phyloP scores from a whole-genome alignment of 306 rosid species.

The Cicer pinnatifidum region DNA sequence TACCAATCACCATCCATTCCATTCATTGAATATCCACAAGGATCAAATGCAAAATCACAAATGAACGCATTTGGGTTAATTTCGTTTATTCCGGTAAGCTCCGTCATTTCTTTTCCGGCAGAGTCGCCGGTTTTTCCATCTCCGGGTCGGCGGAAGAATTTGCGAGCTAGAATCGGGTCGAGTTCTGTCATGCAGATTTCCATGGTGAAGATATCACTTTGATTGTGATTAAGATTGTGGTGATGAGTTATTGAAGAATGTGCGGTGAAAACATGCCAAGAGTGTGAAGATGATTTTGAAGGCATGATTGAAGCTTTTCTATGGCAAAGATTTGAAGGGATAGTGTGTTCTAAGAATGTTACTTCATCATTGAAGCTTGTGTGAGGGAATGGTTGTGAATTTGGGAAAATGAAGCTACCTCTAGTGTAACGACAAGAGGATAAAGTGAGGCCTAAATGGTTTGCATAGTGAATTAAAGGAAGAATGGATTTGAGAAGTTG shows the following conservation, averaged over 20 bases:
- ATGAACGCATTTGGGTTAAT: conserved; percentile 70
- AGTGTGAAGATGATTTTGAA: conserved; percentile 68
- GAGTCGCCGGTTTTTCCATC: conserved; percentile 66
- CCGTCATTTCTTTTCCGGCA: conserved; percentile 89
- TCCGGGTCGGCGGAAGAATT: conserved; percentile 61
- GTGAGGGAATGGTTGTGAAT: conserved; percentile 84
- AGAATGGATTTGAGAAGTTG: conserved; percentile 86
- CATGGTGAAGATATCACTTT: conserved; percentile 56
- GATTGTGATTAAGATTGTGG: conserved; percentile 3
- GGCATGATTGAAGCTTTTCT: conserved; percentile 92
- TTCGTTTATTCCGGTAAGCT: conserved; percentile 66
- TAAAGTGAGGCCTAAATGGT: conserved; percentile 60
- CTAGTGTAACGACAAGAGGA: conserved; percentile 81
- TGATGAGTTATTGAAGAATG: conserved; percentile 27
- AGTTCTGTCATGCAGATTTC: conserved; percentile 98
- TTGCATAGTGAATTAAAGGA: conserved; percentile 76
- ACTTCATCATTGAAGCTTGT: conserved; percentile 86
- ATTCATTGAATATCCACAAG: conserved; percentile 96
- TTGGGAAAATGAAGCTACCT: conserved; percentile 89
- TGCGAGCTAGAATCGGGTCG: conserved; percentile 67
- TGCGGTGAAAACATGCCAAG: conserved; percentile 95
- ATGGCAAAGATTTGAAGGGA: conserved; percentile 68
- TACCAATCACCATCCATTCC: conserved; percentile 79
- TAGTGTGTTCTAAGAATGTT: conserved; percentile 57
- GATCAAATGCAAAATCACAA: conserved; percentile 88